phyloP scores from a whole-genome alignment of 441 rosid species.

The California macrophylla region DNA sequence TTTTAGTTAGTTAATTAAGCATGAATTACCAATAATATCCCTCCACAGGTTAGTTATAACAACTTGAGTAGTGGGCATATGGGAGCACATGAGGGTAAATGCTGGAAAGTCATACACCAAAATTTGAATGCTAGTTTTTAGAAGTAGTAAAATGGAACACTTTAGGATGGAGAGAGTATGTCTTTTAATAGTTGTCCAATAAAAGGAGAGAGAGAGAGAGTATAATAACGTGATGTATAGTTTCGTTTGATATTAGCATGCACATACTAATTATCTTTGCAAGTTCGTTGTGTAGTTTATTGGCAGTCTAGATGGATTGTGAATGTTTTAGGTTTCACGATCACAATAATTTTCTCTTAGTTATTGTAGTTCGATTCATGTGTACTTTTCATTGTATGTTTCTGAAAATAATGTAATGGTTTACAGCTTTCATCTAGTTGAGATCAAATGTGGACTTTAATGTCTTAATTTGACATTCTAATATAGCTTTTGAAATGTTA shows the following conservation, averaged over 20 bases:
- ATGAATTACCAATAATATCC: not conserved
- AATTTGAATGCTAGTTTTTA: not conserved
- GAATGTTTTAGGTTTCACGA: not conserved
- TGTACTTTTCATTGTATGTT: not conserved
- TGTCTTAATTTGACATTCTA: constrained; percentile 8
- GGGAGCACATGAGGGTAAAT: not conserved
- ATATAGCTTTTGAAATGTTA: constrained; percentile 17
- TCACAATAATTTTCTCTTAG: not conserved
- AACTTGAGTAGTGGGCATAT: not conserved
- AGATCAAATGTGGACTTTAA: not conserved
- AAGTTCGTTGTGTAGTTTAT: no score
- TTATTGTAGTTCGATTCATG: not conserved
- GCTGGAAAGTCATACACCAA: not conserved
- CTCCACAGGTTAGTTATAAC: not conserved
- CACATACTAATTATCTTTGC: not conserved
- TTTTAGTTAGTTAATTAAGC: not conserved
- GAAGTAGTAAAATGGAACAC: not conserved
- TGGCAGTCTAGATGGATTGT: not conserved
- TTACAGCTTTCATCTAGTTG: not conserved
- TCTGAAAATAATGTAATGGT: not conserved
- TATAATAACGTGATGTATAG: not conserved
- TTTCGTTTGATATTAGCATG: not conserved
- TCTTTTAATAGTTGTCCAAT: not conserved
- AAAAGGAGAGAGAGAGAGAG: not conserved
- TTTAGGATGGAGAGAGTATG: not conserved